A percentile compares a stretch with the other conserved stretches of the same genome.
Conservation (phyloP, 441 rosid species). For the Corymbia calophylla region DNA sequence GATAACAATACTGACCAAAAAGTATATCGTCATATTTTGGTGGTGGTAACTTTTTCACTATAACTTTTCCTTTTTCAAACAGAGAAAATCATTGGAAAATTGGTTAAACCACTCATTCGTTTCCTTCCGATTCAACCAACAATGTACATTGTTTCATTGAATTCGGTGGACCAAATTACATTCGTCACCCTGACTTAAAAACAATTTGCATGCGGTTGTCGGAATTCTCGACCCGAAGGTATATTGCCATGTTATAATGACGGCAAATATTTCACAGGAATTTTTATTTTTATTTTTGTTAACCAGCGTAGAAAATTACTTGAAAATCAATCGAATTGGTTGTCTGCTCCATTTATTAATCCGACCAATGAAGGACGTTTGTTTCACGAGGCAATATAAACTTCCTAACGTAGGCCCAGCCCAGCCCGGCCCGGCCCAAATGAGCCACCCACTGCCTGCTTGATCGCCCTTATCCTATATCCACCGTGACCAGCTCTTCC, state of each 20-base stretch:
- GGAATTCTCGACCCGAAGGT: neutral
- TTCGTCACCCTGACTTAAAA: neutral
- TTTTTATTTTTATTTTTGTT: neutral
- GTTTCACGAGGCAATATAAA: neutral
- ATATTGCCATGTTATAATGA: neutral
- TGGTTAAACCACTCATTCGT: neutral
- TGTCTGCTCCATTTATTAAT: neutral
- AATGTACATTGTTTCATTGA: neutral
- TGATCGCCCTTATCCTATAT: neutral
- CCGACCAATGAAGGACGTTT: neutral
- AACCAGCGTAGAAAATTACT: neutral
- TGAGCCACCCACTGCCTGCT: neutral
- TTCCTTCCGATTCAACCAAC: neutral
- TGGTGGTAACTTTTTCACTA: neutral
- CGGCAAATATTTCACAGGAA: neutral
- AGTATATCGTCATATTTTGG: neutral
- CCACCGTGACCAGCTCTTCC: neutral
- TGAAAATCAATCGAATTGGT: neutral
- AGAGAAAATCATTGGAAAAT: neutral
- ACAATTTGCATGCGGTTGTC: neutral
- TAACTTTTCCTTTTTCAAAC: neutral
- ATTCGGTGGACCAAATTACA: neutral
- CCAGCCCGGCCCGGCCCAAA: neutral
- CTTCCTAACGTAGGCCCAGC: neutral
- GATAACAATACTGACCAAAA: neutral